Evolutionary conservation across 257 asterid genomes (phyloP).

Genomic region (Ballota nigra): DNA sequence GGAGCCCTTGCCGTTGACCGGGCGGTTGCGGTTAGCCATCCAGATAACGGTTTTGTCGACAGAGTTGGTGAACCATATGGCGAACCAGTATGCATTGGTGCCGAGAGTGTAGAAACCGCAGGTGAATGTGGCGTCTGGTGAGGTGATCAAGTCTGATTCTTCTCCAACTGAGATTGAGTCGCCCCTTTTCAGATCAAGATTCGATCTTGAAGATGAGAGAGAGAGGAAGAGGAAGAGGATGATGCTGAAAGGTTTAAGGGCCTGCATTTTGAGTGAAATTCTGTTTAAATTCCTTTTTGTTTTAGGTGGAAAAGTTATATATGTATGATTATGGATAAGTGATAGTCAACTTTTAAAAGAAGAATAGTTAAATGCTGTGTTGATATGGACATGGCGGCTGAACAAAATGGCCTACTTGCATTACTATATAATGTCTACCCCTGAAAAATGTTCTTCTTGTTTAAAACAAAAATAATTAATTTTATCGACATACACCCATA

Average conservation of each 20-base stretch:
- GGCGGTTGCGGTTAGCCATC: constrained; percentile 61
- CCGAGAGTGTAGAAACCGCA: constrained; percentile 54
- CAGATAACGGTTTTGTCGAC: constrained; percentile 55
- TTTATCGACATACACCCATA: no score
- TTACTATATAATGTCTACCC: neutral
- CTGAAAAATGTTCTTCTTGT: no score
- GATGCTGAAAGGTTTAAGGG: constrained; percentile 7
- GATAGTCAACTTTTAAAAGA: neutral
- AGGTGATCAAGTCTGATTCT: constrained; percentile 38
- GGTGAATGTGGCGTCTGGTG: constrained; percentile 52
- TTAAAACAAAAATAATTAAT: no score
- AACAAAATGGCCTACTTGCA: constrained; percentile 13
- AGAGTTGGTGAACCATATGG: constrained; percentile 69
- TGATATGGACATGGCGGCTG: constrained; percentile 27
- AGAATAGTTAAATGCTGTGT: neutral
- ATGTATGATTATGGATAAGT: neutral
- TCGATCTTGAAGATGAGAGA: constrained; percentile 28
- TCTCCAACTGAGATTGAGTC: constrained; percentile 45
- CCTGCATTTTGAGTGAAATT: constrained; percentile 22
- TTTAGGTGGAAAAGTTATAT: neutral
- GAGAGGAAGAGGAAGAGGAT: constrained; percentile 16
- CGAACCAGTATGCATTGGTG: constrained; percentile 61
- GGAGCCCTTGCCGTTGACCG: constrained; percentile 54
- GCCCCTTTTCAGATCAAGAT: constrained; percentile 29
- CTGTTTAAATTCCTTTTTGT: neutral